Conservation (phyloP, 306 rosid species). For the Luffa acutangula region DNA sequence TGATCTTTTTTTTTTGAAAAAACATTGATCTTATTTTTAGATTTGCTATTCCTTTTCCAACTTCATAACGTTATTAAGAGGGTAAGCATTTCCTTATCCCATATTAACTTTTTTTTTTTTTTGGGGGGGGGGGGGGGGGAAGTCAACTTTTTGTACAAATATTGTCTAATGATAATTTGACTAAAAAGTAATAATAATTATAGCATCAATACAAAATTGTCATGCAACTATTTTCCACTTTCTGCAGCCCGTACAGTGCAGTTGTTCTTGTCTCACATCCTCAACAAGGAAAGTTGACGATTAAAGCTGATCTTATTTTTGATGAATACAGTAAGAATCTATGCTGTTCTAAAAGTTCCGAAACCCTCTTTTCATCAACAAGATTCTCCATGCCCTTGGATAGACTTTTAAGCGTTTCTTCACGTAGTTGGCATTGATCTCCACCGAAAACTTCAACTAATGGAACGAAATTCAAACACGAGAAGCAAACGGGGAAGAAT, state of each 20-base stretch:
- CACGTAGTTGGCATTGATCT: conserved; percentile 81
- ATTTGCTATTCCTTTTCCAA: neutral
- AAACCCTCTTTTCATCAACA: neutral
- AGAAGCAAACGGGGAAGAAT: conserved; percentile 28
- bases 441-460: conserved; percentile 43
- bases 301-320: conserved; percentile 67
- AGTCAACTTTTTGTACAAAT: neutral
- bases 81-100: neutral
- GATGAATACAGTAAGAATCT: conserved; percentile 66
- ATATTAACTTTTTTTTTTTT: neutral
- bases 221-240: neutral
- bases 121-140: too few relatives aligned
- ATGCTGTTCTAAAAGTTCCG: conserved; percentile 8
- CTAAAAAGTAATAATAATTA: neutral
- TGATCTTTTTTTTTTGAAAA: neutral
- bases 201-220: neutral
- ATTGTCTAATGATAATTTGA: neutral
- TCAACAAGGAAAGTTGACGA: conserved; percentile 60
- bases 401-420: conserved; percentile 8
- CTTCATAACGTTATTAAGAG: neutral
- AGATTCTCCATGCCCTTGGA: conserved; percentile 1
- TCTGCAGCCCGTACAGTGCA: conserved; percentile 73
- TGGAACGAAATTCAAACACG: conserved; percentile 28
- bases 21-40: neutral
- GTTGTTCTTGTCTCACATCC: conserved; percentile 46